phyloP scores from a whole-genome alignment of 768 basidiomycete genomes.

The Pilatotrama ljubarskyi region DNA sequence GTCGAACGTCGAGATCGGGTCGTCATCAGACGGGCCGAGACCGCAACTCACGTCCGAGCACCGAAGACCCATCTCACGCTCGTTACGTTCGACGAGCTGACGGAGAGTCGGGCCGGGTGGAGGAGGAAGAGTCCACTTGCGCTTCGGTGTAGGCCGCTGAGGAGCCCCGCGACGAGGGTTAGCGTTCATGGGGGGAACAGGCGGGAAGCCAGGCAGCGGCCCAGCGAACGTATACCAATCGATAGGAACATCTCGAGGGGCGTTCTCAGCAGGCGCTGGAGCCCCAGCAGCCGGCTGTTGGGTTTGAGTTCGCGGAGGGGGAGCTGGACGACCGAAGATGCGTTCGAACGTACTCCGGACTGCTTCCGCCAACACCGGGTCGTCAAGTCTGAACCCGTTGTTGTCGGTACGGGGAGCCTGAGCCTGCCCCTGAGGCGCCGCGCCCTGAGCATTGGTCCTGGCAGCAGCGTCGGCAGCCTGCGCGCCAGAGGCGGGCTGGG shows the following conservation, averaged over 20 bases:
- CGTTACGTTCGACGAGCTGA: conserved; percentile 69
- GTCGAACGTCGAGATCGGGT: conserved; percentile 26
- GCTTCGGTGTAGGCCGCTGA: conserved; percentile 37
- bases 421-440: neutral
- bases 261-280: neutral
- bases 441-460: neutral
- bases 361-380: conserved; percentile 11
- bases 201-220: conserved; percentile 12
- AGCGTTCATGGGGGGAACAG: conserved; percentile 19
- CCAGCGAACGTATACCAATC: conserved; percentile 16
- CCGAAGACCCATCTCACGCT: conserved; percentile 69
- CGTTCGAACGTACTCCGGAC: conserved; percentile 16
- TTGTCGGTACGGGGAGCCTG: conserved; percentile 7
- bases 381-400: conserved; percentile 15
- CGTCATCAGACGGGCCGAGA: conserved; percentile 46
- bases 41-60: conserved; percentile 76
- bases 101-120: conserved; percentile 72
- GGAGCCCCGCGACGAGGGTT: conserved; percentile 23
- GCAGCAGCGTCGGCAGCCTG: neutral
- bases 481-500: neutral
- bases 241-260: neutral
- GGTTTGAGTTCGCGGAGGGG: conserved; percentile 11
- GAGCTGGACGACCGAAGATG: conserved; percentile 11
- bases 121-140: conserved; percentile 58
- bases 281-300: conserved; percentile 1